Conservation (phyloP, 768 basidiomycete species). For the Lentinula raphanica region DNA sequence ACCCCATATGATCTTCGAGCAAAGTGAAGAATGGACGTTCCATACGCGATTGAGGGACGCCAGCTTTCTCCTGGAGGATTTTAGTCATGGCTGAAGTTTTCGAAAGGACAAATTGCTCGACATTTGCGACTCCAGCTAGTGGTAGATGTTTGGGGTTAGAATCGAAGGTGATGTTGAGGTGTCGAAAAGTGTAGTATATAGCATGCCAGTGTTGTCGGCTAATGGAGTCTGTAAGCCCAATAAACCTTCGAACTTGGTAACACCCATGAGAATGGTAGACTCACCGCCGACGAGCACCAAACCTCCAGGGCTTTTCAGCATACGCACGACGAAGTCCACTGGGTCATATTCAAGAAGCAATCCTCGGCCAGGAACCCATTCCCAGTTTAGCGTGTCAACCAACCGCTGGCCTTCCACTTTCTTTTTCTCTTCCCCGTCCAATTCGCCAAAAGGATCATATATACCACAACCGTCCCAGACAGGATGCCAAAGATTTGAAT, state of each 20-base stretch:
- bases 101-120: constrained; percentile 21
- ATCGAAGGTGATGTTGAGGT: constrained; percentile 20
- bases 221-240: background rate
- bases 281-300: constrained; percentile 22
- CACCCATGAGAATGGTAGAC: background rate
- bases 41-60: constrained; percentile 23
- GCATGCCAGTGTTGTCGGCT: constrained; percentile 20
- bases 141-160: constrained; percentile 16
- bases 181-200: constrained; percentile 19
- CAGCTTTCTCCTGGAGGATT: constrained; percentile 17
- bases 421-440: constrained; percentile 11
- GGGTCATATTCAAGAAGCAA: constrained; percentile 21
- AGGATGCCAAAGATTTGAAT: constrained; percentile 19
- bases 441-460: constrained; percentile 7
- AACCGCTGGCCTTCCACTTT: constrained; percentile 21
- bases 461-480: constrained; percentile 25
- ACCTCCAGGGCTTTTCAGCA: constrained; percentile 24
- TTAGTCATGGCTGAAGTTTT: constrained; percentile 18
- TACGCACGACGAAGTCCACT: constrained; percentile 24
- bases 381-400: constrained; percentile 26
- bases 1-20: constrained; percentile 25
- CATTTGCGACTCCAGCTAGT: constrained; percentile 20
- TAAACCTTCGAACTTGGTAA: constrained; percentile 3
- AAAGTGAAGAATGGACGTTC: constrained; percentile 23
- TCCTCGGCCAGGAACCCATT: constrained; percentile 23